Evolutionary conservation across 129 eudicot species (phyloP).

Genomic region (Flaveria bidentis): DNA sequence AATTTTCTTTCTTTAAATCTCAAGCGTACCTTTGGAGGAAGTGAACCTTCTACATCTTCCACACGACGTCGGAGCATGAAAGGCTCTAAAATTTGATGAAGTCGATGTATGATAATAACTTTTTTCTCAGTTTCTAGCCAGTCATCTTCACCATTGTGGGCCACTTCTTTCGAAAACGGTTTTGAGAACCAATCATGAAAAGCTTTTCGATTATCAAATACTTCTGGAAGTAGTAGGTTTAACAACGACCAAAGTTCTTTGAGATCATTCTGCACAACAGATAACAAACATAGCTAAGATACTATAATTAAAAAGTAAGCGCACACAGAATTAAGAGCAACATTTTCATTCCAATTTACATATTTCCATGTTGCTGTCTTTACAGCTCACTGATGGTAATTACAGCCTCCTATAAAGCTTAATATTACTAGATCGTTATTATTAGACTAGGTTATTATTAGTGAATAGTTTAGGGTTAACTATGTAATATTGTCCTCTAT

Average conservation of each 20-base stretch:
- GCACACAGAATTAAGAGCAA: neutral
- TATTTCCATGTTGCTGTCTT: neutral
- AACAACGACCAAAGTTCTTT: conserved; percentile 96
- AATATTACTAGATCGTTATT: neutral
- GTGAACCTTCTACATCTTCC: conserved; percentile 99
- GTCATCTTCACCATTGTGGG: conserved; percentile 79
- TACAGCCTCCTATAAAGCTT: neutral
- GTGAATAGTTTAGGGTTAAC: too few species aligned
- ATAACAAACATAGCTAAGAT: neutral
- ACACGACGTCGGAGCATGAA: conserved; percentile 99
- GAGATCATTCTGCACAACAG: conserved; percentile 81
- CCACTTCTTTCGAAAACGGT: conserved; percentile 79
- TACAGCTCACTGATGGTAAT: neutral
- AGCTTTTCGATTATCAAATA: conserved; percentile 89
- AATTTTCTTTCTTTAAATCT: neutral
- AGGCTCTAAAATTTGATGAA: conserved; percentile 97
- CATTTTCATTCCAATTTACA: neutral
- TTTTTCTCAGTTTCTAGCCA: conserved; percentile 99
- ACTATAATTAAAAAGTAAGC: neutral
- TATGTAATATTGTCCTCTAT: too few species aligned
- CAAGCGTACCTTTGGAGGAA: conserved; percentile 88
- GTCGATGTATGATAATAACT: conserved; percentile 92
- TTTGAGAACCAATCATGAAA: conserved; percentile 99
- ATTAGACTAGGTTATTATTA: too few species aligned
- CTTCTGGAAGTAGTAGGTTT: conserved; percentile 95